phyloP scores from a whole-genome alignment of 2,329 filamentous ascomycete species.

The Ophiostoma sp. region DNA sequence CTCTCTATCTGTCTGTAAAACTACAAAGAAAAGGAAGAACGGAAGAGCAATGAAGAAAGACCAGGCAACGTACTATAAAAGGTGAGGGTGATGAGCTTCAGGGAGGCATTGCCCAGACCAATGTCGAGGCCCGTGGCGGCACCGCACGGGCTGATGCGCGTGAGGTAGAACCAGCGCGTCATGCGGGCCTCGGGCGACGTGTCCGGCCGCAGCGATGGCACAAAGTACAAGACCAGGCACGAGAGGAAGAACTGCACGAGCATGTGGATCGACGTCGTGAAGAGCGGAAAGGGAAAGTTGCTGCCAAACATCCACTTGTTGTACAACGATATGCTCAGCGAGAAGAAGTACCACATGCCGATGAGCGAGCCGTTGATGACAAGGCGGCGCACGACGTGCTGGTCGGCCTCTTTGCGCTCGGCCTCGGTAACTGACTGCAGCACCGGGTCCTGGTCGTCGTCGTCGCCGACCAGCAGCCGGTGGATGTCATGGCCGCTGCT shows the following conservation, averaged over 20 bases:
- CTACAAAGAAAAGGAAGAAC: too few species aligned
- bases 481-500: conserved; percentile 5
- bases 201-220: conserved; percentile 68
- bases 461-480: conserved; percentile 11
- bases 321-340: conserved; percentile 81
- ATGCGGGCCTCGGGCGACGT: conserved; percentile 51
- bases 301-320: conserved; percentile 99
- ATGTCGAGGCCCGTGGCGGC: conserved; percentile 92
- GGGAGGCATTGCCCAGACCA: conserved; percentile 87
- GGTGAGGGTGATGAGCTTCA: conserved; percentile 93
- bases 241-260: conserved; percentile 83
- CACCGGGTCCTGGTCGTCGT: conserved; percentile 1
- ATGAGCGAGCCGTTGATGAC: conserved; percentile 77
- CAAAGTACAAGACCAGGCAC: conserved; percentile 68
- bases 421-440: conserved; percentile 51
- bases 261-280: conserved; percentile 95
- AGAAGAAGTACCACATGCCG: conserved; percentile 82
- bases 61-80: conserved; percentile 60
- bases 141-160: conserved; percentile 85
- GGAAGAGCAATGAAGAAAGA: neutral
- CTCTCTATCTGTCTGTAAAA: too few species aligned
- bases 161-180: conserved; percentile 86
- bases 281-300: conserved; percentile 90
- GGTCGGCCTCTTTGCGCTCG: conserved; percentile 71
- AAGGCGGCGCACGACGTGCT: conserved; percentile 62